These are phyloP conservation scores for Wickerhamomyces bisporus DNA, from an alignment of 805 yeast genomes.

Conservation along the genomic window DNA sequence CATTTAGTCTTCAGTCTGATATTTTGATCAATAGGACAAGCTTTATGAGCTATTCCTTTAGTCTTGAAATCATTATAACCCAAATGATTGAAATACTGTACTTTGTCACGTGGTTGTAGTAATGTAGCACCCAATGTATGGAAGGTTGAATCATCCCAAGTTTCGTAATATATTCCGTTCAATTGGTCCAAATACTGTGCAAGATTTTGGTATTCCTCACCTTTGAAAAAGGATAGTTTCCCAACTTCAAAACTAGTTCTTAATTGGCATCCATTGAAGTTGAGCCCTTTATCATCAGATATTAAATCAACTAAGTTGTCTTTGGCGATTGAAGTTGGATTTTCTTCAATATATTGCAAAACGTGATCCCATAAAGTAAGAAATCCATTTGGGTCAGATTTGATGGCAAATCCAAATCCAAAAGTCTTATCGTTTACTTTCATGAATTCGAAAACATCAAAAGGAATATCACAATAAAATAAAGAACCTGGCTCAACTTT, in stretches of 20 bases:
- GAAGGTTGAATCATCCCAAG: constrained; percentile 92
- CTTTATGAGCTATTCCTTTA: constrained; percentile 37
- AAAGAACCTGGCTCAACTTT: constrained; percentile 42
- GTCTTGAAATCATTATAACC: constrained; percentile 70
- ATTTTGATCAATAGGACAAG: constrained; percentile 64
- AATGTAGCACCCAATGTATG: constrained; percentile 79
- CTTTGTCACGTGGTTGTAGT: constrained; percentile 54
- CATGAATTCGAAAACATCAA: constrained; percentile 47
- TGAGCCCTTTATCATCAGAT: constrained; percentile 61
- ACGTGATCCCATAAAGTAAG: constrained; percentile 74
- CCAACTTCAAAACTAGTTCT: constrained; percentile 88
- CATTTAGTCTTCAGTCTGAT: constrained; percentile 59
- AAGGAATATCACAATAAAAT: constrained; percentile 42
- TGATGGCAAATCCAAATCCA: constrained; percentile 61
- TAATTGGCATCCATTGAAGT: constrained; percentile 82
- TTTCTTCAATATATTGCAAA: constrained; percentile 51
- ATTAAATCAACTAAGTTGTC: constrained; percentile 67
- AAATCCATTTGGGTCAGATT: constrained; percentile 66
- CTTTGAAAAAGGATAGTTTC: constrained; percentile 65
- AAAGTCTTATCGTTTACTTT: constrained; percentile 45
- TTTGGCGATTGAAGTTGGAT: constrained; percentile 55
- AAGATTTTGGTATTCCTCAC: constrained; percentile 60
- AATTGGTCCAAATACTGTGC: constrained; percentile 62
- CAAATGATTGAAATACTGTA: constrained; percentile 75
- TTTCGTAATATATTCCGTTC: constrained; percentile 83